Percentiles rank a stretch among this genome's conserved stretches.
These are phyloP conservation scores for Malania oleifera DNA, from an alignment of 164 flowering plant genomes.

Conservation along the genomic window DNA sequence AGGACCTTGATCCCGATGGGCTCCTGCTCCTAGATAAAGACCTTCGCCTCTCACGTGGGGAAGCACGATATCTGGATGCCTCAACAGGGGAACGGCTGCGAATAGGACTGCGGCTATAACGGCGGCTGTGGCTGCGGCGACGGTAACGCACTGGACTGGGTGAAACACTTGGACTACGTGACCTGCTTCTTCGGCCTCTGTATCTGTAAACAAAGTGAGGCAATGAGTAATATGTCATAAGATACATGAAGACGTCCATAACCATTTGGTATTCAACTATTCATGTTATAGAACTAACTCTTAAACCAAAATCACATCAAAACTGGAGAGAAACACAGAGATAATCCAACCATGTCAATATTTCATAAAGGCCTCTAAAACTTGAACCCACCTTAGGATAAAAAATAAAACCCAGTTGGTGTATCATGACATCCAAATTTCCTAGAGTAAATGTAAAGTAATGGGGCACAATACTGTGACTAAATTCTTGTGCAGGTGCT, in stretches of 20 bases:
- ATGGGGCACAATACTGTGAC: no score
- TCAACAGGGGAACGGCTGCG: constrained; percentile 67
- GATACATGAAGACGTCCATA: background rate
- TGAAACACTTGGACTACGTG: constrained; percentile 61
- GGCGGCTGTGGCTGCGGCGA: constrained; percentile 46
- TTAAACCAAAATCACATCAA: background rate
- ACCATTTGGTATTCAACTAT: no score
- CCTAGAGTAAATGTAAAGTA: no score
- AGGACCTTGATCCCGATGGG: constrained; percentile 48
- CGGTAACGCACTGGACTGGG: constrained; percentile 64
- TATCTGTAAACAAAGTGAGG: constrained; percentile 37
- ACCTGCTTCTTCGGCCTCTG: constrained; percentile 80
- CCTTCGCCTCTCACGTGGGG: constrained; percentile 49
- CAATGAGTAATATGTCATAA: background rate
- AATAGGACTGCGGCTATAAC: constrained; percentile 58
- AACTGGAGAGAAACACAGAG: background rate
- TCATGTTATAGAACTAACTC: no score
- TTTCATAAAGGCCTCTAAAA: no score
- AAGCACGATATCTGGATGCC: constrained; percentile 35
- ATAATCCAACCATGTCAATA: background rate
- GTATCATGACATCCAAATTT: no score
- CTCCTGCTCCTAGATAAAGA: constrained; percentile 60
- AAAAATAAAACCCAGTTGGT: no score
- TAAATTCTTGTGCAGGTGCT: no score
- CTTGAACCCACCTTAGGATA: no score